phyloP scores from a whole-genome alignment of 164 flowering plant genomes.

The Chloranthus sessilifolius region DNA sequence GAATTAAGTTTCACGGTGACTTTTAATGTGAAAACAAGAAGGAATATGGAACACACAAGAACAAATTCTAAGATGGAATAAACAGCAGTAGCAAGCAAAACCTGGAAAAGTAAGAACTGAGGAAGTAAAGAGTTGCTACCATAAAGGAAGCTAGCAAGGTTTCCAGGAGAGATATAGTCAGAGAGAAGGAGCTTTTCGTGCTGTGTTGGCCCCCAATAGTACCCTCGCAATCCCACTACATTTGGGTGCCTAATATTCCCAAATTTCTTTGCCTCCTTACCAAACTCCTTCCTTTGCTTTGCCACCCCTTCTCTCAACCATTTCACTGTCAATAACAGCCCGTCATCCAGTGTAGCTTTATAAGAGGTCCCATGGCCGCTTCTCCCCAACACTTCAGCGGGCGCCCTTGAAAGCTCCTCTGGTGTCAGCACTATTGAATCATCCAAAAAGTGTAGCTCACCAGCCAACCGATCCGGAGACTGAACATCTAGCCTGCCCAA shows the following conservation, averaged over 20 bases:
- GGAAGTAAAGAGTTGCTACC: too few relatives aligned
- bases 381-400: conserved; percentile 99
- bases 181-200: conserved; percentile 98
- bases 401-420: conserved; percentile 92
- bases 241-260: conserved; percentile 94
- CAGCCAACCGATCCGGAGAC: conserved; percentile 85
- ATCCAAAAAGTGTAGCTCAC: conserved; percentile 90
- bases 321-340: conserved; percentile 82
- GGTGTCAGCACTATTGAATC: conserved; percentile 70
- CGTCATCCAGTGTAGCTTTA: conserved; percentile 78
- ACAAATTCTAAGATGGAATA: too few relatives aligned
- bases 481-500: conserved; percentile 66
- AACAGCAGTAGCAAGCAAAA: too few relatives aligned
- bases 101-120: too few relatives aligned
- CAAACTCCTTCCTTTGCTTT: conserved; percentile 86
- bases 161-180: conserved; percentile 85
- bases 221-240: conserved; percentile 89
- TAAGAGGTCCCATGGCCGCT: conserved; percentile 99
- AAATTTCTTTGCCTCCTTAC: conserved; percentile 91
- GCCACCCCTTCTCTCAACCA: conserved; percentile 99
- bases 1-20: too few relatives aligned
- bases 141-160: conserved; percentile 90
- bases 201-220: conserved; percentile 98
- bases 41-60: too few relatives aligned
- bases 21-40: too few relatives aligned